Evolutionary conservation across 2,329 filamentous ascomycete genomes (phyloP).

Genomic region (Daldinia sp.): DNA sequence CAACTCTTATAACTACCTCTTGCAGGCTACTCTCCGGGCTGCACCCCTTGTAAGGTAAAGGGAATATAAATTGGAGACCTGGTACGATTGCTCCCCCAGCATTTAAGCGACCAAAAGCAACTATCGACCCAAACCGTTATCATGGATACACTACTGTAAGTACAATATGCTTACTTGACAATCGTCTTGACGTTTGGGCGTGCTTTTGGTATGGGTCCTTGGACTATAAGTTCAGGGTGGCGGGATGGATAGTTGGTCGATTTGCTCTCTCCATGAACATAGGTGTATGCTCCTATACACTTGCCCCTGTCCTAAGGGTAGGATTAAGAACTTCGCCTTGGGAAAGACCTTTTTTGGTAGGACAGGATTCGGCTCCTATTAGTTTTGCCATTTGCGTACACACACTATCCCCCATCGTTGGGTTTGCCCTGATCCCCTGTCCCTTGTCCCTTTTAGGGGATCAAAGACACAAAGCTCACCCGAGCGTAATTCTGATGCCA

Average conservation of each 20-base stretch:
- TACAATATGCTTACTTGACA: conserved; percentile 41
- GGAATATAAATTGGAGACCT: background rate
- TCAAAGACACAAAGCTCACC: conserved; percentile 34
- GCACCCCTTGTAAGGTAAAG: background rate
- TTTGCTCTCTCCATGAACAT: background rate
- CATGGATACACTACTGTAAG: conserved; percentile 72
- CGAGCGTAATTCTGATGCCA: conserved; percentile 32
- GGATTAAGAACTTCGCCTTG: background rate
- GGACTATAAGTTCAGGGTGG: background rate
- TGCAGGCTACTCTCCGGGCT: background rate
- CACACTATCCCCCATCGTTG: background rate
- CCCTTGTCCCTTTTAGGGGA: conserved; percentile 4
- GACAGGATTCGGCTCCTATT: background rate
- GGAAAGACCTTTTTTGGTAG: conserved; percentile 1
- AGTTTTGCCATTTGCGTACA: conserved; percentile 4
- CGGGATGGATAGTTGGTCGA: conserved; percentile 4
- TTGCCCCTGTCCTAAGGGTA: background rate
- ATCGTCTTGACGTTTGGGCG: conserved; percentile 19
- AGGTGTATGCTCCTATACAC: background rate
- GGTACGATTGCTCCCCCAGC: background rate
- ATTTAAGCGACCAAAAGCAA: conserved; percentile 8
- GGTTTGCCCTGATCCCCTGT: background rate
- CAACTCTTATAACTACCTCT: background rate
- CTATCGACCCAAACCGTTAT: conserved; percentile 13
- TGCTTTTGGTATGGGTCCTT: conserved; percentile 10